phyloP scores from a whole-genome alignment of 768 basidiomycete genomes.

The Naematelia aurantialba region DNA sequence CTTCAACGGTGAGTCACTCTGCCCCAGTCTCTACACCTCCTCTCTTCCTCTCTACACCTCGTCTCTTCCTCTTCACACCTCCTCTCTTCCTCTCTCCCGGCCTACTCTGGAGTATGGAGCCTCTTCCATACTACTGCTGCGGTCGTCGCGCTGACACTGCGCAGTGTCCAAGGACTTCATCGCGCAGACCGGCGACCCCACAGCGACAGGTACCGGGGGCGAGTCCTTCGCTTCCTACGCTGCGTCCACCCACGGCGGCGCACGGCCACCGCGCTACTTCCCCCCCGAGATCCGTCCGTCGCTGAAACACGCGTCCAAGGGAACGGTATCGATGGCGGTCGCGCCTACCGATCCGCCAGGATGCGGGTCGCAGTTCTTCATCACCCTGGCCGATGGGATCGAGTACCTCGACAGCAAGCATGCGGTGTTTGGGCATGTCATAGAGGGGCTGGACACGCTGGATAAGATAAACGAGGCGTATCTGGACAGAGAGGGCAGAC shows the following conservation, averaged over 20 bases:
- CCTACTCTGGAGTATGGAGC: too few species aligned
- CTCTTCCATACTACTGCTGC: too few species aligned
- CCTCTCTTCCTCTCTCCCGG: too few species aligned
- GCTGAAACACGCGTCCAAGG: constrained; percentile 76
- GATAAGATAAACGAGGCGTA: constrained; percentile 90
- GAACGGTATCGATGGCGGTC: constrained; percentile 96
- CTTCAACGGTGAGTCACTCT: constrained; percentile 80
- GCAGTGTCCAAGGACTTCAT: constrained; percentile 95
- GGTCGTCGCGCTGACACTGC: not conserved
- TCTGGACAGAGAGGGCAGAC: constrained; percentile 79
- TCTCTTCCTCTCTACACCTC: too few species aligned
- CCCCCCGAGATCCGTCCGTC: constrained; percentile 63
- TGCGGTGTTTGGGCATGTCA: constrained; percentile 90
- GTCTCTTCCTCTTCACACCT: too few species aligned
- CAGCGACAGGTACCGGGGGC: constrained; percentile 89
- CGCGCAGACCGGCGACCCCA: constrained; percentile 93
- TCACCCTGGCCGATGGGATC: constrained; percentile 83
- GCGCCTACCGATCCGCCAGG: constrained; percentile 63
- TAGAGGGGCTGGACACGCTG: constrained; percentile 87
- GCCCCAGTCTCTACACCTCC: too few species aligned
- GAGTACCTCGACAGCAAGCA: constrained; percentile 94
- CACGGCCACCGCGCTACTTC: constrained; percentile 70
- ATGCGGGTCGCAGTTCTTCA: constrained; percentile 93
- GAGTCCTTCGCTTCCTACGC: constrained; percentile 81
- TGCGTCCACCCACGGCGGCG: constrained; percentile 38